These are phyloP conservation scores for Backusella psychrophila DNA, from an alignment of 192 early-diverging fungal species.

Conservation along the genomic window DNA sequence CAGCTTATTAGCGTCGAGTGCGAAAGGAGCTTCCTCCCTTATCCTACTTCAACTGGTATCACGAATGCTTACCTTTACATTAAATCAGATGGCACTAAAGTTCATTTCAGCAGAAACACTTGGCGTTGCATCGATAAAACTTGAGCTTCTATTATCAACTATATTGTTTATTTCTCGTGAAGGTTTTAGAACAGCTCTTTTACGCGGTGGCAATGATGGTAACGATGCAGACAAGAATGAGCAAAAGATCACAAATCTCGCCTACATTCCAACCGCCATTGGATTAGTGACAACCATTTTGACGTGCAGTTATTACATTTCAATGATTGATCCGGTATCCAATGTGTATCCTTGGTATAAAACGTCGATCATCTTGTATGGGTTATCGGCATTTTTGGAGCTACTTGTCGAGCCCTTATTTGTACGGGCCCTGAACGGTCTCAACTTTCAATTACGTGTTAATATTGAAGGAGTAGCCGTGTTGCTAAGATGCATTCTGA, in stretches of 20 bases:
- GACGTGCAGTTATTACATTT: conserved; percentile 52
- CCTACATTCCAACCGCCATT: conserved; percentile 65
- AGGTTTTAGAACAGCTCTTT: conserved; percentile 68
- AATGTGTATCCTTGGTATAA: conserved; percentile 47
- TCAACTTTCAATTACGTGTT: conserved; percentile 79
- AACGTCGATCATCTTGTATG: conserved; percentile 61
- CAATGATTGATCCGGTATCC: conserved; percentile 19
- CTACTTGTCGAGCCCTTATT: conserved; percentile 85
- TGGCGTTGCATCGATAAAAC: conserved; percentile 77
- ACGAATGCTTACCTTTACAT: conserved; percentile 73
- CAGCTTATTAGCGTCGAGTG: conserved; percentile 51
- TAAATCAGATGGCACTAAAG: conserved; percentile 77
- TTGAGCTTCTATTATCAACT: conserved; percentile 87
- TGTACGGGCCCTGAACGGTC: conserved; percentile 63
- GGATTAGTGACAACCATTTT: conserved; percentile 58
- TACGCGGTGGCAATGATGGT: conserved; percentile 42
- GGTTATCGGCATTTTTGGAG: conserved; percentile 77
- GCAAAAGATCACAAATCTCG: conserved; percentile 67
- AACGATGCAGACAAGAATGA: neutral
- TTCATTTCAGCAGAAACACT: conserved; percentile 70
- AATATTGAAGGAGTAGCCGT: conserved; percentile 82
- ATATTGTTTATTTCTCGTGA: conserved; percentile 91
- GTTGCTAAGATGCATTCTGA: conserved; percentile 65
- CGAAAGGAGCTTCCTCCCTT: conserved; percentile 74
- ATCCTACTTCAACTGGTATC: conserved; percentile 75